A percentile compares a stretch with the other conserved stretches of the same genome.
phyloP scores from a whole-genome alignment of 768 basidiomycete genomes.

The Myochromella boudieri region DNA sequence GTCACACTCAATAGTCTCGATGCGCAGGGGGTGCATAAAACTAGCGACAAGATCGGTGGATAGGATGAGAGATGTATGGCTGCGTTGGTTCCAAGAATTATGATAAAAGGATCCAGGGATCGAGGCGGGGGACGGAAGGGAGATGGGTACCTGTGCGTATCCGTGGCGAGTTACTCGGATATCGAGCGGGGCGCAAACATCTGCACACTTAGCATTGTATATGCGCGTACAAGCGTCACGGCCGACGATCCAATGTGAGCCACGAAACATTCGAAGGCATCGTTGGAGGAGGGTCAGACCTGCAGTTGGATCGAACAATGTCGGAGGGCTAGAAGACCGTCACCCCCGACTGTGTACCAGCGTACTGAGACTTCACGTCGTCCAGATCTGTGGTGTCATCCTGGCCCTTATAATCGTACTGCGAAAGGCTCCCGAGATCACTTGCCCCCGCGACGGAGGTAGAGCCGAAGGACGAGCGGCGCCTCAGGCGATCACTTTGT shows the following conservation, averaged over 20 bases:
- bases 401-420: slow-evolving; percentile 87
- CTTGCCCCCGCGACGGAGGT: slow-evolving; percentile 73
- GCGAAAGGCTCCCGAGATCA: slow-evolving; percentile 77
- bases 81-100: slow-evolving; percentile 16
- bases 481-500: slow-evolving; percentile 85
- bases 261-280: slow-evolving; percentile 8
- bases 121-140: slow-evolving; percentile 14
- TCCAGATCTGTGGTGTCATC: slow-evolving; percentile 79
- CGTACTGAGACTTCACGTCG: slow-evolving; percentile 88
- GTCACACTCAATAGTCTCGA: no score
- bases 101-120: slow-evolving; percentile 11
- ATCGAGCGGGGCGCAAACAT: slow-evolving; percentile 7
- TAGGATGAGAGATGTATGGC: slow-evolving; percentile 4
- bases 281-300: slow-evolving; percentile 4
- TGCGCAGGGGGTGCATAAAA: no score
- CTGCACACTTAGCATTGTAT: background rate
- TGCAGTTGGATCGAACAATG: slow-evolving; percentile 3
- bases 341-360: slow-evolving; percentile 81
- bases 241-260: slow-evolving; percentile 10
- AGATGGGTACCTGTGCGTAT: slow-evolving; percentile 10
- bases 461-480: slow-evolving; percentile 69
- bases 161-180: slow-evolving; percentile 11
- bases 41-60: background rate
- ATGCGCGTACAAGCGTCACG: slow-evolving; percentile 7
- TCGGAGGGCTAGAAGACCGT: slow-evolving; percentile 63